Evolutionary conservation across 495 filamentous ascomycete genomes (phyloP).

Genomic region (Penicillium lagena): DNA sequence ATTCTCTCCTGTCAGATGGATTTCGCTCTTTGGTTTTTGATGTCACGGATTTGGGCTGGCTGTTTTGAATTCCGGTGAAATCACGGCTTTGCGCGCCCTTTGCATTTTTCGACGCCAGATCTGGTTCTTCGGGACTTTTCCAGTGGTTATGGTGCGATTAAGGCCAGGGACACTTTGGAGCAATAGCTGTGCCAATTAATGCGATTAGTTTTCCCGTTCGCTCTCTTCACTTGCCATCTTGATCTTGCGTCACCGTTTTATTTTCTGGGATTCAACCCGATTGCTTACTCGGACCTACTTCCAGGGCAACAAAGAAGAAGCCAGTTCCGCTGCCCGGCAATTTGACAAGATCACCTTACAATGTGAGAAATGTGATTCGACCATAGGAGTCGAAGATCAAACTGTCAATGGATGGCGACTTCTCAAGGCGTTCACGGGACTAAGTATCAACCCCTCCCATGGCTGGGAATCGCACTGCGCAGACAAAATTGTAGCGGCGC

Average conservation of each 20-base stretch:
- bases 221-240: too few relatives aligned
- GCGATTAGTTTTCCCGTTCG: too few relatives aligned
- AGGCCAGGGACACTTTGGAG: constrained; percentile 47
- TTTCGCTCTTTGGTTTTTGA: constrained; percentile 44
- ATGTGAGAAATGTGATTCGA: constrained; percentile 34
- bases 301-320: constrained; percentile 15
- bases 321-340: neutral
- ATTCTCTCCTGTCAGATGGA: constrained; percentile 38
- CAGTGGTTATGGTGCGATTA: constrained; percentile 44
- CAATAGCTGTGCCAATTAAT: too few relatives aligned
- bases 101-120: constrained; percentile 22
- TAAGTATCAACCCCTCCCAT: constrained; percentile 8
- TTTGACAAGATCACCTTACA: constrained; percentile 6
- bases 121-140: constrained; percentile 34
- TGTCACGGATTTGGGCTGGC: constrained; percentile 5
- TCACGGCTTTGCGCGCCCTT: constrained; percentile 13
- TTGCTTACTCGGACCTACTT: too few relatives aligned
- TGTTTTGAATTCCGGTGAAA: constrained; percentile 3
- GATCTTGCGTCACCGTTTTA: too few relatives aligned
- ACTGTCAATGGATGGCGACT: constrained; percentile 37
- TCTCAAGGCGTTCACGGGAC: constrained; percentile 43
- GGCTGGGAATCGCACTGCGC: too few relatives aligned
- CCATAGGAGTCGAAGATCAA: constrained; percentile 39
- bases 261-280: too few relatives aligned
- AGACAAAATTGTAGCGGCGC: constrained; percentile 33